Evolutionary conservation across 345 rosid species (phyloP), one percentile per base, ranked within the genome.

Genomic region (Orychophragmus violaceus): DNA sequence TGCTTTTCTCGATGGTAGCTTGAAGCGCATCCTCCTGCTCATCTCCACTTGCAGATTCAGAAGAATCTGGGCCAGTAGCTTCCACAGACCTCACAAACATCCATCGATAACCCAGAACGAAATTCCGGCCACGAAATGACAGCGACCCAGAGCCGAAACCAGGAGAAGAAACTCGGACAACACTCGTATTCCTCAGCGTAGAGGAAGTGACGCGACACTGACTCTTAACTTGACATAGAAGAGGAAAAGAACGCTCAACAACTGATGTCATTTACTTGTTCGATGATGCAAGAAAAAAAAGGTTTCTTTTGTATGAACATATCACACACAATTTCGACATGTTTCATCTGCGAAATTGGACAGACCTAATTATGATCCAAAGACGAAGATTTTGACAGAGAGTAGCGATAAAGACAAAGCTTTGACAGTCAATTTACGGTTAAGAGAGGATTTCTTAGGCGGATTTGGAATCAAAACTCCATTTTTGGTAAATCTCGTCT

Each of bases 1-100:
- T 94, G 83, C 95, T 94, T 78, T 88, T 90, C 51, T 85, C 96
- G 53, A 94, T 83, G 60, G 95, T 78, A 21, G 94, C 91, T 61
- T 84, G 81, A 82, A 94, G 79, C 6, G 79, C 56, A 70, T 88
- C 94, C 55, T 85, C 87, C 8, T 86, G 64, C 66, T 75, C 83
- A 46, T 51, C 71, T 6, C 66, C 73, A 67, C 65, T 74, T 21
- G 41, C 69, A 39, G 76, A 50, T 33, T 63, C 85, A 30, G 42
- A 36, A 53, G 76, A 72, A 28, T 56, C 84, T 23, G 51, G 18
- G 9, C 51, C 64, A 9, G 78, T 64, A 39, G 85, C 84, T 64
- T 82, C 83, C 59, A 83, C 74, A 9, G 78, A 71, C 75, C 66
- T 74, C 44, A 35, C 55, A 66, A 71, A 53, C 53, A 46, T 85